These are phyloP conservation scores for Trichoderma atroviride DNA, from an alignment of 2,329 filamentous ascomycete genomes.

Conservation along the genomic window DNA sequence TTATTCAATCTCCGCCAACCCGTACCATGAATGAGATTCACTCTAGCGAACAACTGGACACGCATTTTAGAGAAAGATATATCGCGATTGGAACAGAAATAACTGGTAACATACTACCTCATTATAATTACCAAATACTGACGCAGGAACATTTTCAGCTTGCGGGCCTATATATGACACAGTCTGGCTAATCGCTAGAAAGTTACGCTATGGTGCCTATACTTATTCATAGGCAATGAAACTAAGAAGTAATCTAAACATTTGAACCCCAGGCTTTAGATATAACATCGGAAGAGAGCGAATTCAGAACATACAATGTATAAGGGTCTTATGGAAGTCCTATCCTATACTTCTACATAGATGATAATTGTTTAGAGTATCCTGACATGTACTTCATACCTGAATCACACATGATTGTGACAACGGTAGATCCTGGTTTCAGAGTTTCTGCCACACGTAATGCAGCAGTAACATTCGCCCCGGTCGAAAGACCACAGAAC, in stretches of 20 bases:
- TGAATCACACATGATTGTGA: constrained; percentile 20
- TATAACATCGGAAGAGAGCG: no score
- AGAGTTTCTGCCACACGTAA: constrained; percentile 14
- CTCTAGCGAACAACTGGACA: neutral
- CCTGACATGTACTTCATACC: constrained; percentile 19
- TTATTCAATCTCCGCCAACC: neutral
- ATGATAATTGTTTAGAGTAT: constrained; percentile 4
- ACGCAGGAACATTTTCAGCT: neutral
- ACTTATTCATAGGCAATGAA: no score
- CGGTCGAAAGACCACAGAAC: constrained; percentile 19
- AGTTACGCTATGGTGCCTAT: no score
- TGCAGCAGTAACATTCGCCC: constrained; percentile 10
- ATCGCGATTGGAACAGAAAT: neutral
- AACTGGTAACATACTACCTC: neutral
- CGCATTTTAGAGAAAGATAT: neutral
- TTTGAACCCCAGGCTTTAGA: no score
- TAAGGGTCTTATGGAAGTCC: neutral
- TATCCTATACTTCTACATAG: neutral
- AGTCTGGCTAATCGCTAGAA: no score
- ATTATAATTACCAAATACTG: neutral
- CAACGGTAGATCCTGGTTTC: constrained; percentile 13
- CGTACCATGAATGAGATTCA: neutral
- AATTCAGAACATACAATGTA: neutral
- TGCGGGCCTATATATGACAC: neutral
- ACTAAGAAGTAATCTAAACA: no score